A percentile compares a stretch with the other conserved stretches of the same genome.
These are phyloP conservation scores for Lactifluus subvellereus DNA, from an alignment of 768 basidiomycete genomes.

Conservation along the genomic window DNA sequence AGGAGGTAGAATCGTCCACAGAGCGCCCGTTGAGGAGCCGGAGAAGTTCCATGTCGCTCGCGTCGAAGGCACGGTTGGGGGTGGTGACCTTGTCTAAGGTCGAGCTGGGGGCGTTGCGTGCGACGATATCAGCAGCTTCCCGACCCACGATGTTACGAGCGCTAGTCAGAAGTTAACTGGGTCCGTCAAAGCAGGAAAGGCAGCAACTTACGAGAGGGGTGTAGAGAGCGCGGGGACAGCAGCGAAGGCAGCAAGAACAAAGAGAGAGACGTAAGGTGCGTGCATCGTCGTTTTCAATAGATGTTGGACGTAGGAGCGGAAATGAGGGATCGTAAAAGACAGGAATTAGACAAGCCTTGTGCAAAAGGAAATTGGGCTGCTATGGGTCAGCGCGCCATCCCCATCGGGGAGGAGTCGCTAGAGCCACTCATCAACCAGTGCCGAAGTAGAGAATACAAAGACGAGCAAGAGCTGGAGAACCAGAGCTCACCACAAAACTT, in stretches of 20 bases:
- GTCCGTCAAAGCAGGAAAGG: neutral
- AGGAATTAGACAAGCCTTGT: neutral
- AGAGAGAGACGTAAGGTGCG: neutral
- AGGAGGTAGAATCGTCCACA: too few species aligned
- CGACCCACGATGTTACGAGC: neutral
- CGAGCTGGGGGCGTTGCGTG: too few species aligned
- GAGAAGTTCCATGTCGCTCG: too few species aligned
- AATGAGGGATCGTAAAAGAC: neutral
- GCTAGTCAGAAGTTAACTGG: neutral
- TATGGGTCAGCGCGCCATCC: neutral
- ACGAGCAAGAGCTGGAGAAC: neutral
- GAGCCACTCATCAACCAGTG: constrained; percentile 12
- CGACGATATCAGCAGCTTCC: too few species aligned
- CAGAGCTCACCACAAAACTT: neutral
- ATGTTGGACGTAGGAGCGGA: neutral
- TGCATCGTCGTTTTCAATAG: neutral
- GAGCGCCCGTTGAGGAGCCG: too few species aligned
- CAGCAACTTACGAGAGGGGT: neutral
- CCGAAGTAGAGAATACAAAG: neutral
- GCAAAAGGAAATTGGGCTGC: neutral
- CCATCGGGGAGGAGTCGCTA: too few species aligned
- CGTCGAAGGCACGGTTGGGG: too few species aligned
- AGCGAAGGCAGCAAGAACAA: neutral
- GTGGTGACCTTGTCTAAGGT: too few species aligned
- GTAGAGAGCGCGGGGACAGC: neutral